Percentiles rank a stretch among this genome's conserved stretches.
Evolutionary conservation across 768 basidiomycete species (phyloP).

Genomic region (Tricholoma furcatifolium): DNA sequence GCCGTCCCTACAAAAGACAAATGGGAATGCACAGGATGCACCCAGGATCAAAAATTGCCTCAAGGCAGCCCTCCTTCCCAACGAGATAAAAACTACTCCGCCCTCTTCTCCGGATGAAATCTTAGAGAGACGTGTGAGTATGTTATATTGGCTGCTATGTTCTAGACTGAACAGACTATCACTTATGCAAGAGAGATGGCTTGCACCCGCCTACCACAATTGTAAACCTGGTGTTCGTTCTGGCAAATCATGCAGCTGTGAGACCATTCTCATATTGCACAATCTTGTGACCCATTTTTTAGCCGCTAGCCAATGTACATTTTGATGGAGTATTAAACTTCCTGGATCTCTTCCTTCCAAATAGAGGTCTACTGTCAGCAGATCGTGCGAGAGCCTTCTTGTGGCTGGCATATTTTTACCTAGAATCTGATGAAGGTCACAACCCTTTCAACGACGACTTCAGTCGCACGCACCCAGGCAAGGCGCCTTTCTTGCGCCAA

Average conservation of each 20-base stretch:
- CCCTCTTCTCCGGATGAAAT: slow-evolving; percentile 79
- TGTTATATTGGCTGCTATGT: slow-evolving; percentile 2
- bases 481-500: slow-evolving; percentile 59
- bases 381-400: slow-evolving; percentile 80
- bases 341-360: slow-evolving; percentile 80
- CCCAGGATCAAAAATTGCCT: slow-evolving; percentile 90
- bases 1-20: slow-evolving; percentile 86
- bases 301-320: slow-evolving; percentile 66
- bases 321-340: slow-evolving; percentile 77
- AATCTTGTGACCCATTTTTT: slow-evolving; percentile 7
- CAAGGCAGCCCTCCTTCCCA: slow-evolving; percentile 74
- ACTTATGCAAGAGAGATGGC: slow-evolving; percentile 47
- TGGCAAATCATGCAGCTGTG: slow-evolving; percentile 77
- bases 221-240: slow-evolving; percentile 82
- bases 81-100: slow-evolving; percentile 61
- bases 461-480: slow-evolving; percentile 52
- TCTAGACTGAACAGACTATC: slow-evolving; percentile 5
- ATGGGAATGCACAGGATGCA: slow-evolving; percentile 86
- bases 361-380: slow-evolving; percentile 61
- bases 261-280: slow-evolving; percentile 22
- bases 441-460: slow-evolving; percentile 79
- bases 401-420: slow-evolving; percentile 81
- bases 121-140: slow-evolving; percentile 59
- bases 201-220: slow-evolving; percentile 79
- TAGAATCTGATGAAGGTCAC: slow-evolving; percentile 60